phyloP scores from a whole-genome alignment of 768 basidiomycete species.

The Termitomyces sp. region DNA sequence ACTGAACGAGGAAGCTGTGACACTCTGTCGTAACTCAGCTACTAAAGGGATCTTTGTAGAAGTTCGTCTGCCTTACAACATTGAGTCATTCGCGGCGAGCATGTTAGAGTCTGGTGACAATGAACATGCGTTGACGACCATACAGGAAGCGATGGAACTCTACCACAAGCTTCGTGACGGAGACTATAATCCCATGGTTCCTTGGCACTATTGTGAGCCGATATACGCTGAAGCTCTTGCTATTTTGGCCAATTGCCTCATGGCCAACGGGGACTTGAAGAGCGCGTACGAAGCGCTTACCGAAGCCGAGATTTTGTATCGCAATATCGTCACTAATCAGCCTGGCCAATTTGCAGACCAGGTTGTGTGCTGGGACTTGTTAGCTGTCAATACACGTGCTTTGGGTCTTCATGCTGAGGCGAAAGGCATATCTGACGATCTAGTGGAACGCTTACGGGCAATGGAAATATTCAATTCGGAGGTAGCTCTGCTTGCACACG shows the following conservation, averaged over 20 bases:
- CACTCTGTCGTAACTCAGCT: slow-evolving; percentile 2
- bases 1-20: slow-evolving; percentile 8
- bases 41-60: background rate
- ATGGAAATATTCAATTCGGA: slow-evolving; percentile 10
- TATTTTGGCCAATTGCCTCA: slow-evolving; percentile 1
- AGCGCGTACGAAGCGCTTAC: background rate
- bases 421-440: background rate
- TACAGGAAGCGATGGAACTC: slow-evolving; percentile 7
- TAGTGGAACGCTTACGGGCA: background rate
- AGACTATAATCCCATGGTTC: background rate
- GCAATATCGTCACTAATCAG: background rate
- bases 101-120: slow-evolving; percentile 3
- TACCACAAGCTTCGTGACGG: slow-evolving; percentile 1
- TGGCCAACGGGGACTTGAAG: background rate
- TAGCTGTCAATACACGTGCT: background rate
- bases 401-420: slow-evolving; percentile 1
- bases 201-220: slow-evolving; percentile 6
- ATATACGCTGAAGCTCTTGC: slow-evolving; percentile 3
- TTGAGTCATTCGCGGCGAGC: slow-evolving; percentile 1
- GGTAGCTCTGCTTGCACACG: background rate
- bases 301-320: slow-evolving; percentile 4
- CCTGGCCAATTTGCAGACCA: background rate
- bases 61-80: slow-evolving; percentile 4
- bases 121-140: background rate
- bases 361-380: slow-evolving; percentile 2